A percentile compares a stretch with the other conserved stretches of the same genome.
Conservation (phyloP, 176 grass and related monocot species). For the Cenchrus fungigraminus region DNA sequence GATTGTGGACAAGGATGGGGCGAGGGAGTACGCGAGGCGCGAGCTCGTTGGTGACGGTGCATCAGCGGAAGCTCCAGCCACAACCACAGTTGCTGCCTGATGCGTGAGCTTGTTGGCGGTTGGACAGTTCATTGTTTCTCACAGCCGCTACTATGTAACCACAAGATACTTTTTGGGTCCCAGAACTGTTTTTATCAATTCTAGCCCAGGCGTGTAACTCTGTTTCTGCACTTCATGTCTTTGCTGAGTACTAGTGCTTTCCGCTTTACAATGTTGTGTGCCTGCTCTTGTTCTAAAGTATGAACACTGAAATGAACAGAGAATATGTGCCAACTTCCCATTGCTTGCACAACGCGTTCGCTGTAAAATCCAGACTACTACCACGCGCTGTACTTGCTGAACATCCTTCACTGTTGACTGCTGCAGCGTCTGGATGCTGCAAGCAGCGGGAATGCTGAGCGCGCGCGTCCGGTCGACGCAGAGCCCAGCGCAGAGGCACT, state of each 20-base stretch:
- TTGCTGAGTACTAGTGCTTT: neutral
- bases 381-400: neutral
- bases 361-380: neutral
- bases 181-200: conserved; percentile 33
- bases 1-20: conserved; percentile 59
- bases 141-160: conserved; percentile 39
- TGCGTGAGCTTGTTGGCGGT: neutral
- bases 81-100: neutral
- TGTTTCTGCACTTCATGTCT: conserved; percentile 3
- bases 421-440: neutral
- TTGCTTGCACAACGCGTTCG: neutral
- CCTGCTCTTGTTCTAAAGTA: neutral
- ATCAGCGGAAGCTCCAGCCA: conserved; percentile 18
- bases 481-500: neutral
- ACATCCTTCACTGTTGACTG: neutral
- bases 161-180: conserved; percentile 19
- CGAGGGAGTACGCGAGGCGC: conserved; percentile 27
- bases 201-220: conserved; percentile 21
- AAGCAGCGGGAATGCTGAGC: neutral
- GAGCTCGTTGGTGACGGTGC: conserved; percentile 16
- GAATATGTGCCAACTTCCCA: neutral
- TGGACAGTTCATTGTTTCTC: conserved; percentile 34
- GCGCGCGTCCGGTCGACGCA: neutral
- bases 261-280: neutral
- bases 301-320: neutral